Evolutionary conservation across 2,329 filamentous ascomycete genomes (phyloP), one percentile per base, ranked within the genome.

Genomic region (Akanthomyces lecanii): DNA sequence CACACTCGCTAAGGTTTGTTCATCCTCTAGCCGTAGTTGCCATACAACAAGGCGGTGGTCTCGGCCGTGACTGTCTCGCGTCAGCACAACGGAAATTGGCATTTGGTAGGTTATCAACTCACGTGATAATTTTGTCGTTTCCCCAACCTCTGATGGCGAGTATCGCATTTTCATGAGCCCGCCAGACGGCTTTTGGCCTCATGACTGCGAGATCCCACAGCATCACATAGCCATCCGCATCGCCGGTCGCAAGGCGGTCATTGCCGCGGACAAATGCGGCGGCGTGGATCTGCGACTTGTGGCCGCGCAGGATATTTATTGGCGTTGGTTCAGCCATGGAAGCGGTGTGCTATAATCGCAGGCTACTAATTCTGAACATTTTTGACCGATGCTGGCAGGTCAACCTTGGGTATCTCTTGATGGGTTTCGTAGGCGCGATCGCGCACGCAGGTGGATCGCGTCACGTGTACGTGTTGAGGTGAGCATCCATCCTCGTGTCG

Each of bases 1-100:
- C 10, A 78, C 78, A 40, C 82, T 88, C 69, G 88, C 90, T 66
- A 97, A 79, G 18, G 78, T 74, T 25, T 80, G 73, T 70, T 95
- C 89, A 61, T 89, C 85, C 10, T 79, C 73, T 40, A 73, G 70
- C 14, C 80, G 77, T 16, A 97, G 73, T 70, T 90, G 88, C 95
- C 95, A 99, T 21, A 96, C 88, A 25, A 90, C 82, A 54, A 98
- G 82, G 71, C 88, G 90, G 73, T 95, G 89, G 73, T 99, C 95
- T 73, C 95, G 85, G 16, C 94, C 94, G 77, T 98, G 93, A 42
- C 93, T 12, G 23, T 48, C 18, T n/a, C 21, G n/a, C 40, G 50
- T 33, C 14, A 55, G 52, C 30, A 33, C 30, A 6, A 38, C 11
- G 30, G 12, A n/a, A 38, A 25, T 7, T 21, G 18, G 4, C 10